A percentile compares a stretch with the other conserved stretches of the same genome.
These are phyloP conservation scores for Suillus hirtellus DNA, from an alignment of 768 basidiomycete genomes.

Conservation along the genomic window DNA sequence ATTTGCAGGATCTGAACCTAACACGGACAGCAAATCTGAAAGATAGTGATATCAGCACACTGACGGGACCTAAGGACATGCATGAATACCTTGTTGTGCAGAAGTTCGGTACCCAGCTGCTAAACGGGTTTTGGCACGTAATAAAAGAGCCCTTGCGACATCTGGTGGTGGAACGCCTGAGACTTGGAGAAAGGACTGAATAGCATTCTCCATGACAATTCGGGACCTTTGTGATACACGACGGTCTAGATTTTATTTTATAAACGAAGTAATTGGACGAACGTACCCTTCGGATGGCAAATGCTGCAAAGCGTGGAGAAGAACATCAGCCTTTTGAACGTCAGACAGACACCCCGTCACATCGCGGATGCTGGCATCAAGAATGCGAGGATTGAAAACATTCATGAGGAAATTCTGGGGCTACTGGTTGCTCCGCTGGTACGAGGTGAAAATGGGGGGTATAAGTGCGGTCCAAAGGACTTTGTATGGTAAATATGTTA, in stretches of 20 bases:
- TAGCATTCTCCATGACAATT: conserved; percentile 56
- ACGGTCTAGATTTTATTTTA: conserved; percentile 6
- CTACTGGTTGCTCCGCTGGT: neutral
- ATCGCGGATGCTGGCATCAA: conserved; percentile 76
- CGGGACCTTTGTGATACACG: conserved; percentile 34
- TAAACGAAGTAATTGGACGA: too few species aligned
- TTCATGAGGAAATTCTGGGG: conserved; percentile 38
- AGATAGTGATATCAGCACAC: neutral
- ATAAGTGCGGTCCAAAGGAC: neutral
- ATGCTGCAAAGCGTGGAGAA: conserved; percentile 81
- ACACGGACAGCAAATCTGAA: conserved; percentile 65
- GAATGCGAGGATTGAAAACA: conserved; percentile 74
- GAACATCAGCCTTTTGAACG: conserved; percentile 67
- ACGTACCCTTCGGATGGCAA: conserved; percentile 69
- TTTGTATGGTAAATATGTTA: neutral
- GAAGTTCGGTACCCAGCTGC: conserved; percentile 58
- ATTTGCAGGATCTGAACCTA: conserved; percentile 66
- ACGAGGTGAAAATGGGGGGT: neutral
- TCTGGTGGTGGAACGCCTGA: conserved; percentile 51
- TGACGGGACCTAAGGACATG: neutral
- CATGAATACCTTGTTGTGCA: conserved; percentile 58
- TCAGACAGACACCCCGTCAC: conserved; percentile 57
- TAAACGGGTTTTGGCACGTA: conserved; percentile 68
- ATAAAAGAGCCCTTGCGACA: conserved; percentile 58
- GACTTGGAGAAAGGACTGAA: conserved; percentile 67